Evolutionary conservation across 2,329 filamentous ascomycete species (phyloP).

Genomic region (Teratosphaeria nubilosa): DNA sequence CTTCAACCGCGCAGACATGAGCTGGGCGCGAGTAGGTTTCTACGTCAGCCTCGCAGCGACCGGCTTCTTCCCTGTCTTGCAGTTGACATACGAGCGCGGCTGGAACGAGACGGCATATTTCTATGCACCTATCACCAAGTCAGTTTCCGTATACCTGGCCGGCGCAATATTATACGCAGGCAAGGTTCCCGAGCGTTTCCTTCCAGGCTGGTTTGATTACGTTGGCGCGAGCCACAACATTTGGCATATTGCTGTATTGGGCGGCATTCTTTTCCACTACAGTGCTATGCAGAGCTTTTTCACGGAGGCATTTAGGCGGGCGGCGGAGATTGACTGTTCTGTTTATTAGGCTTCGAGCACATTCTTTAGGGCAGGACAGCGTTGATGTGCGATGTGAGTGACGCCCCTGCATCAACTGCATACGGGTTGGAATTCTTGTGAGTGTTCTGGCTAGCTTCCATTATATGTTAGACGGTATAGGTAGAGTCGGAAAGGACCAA

Average conservation of each 20-base stretch:
- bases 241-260: constrained; percentile 90
- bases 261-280: constrained; percentile 96
- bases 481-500: neutral
- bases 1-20: constrained; percentile 88
- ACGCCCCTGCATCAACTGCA: neutral
- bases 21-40: constrained; percentile 84
- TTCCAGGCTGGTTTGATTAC: constrained; percentile 88
- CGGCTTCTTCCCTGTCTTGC: constrained; percentile 78
- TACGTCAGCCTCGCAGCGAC: constrained; percentile 80
- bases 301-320: constrained; percentile 38
- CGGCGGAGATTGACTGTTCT: constrained; percentile 4
- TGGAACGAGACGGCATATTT: constrained; percentile 75
- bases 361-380: neutral
- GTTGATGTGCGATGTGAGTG: neutral
- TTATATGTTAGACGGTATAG: neutral
- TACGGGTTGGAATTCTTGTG: neutral
- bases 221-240: constrained; percentile 92
- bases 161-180: constrained; percentile 84
- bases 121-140: constrained; percentile 80
- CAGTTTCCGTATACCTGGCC: constrained; percentile 70
- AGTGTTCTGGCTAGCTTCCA: neutral
- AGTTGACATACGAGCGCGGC: constrained; percentile 70
- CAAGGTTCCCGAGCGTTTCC: constrained; percentile 88
- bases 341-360: neutral
- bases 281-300: constrained; percentile 94